A percentile compares a stretch with the other conserved stretches of the same genome.
Conservation (phyloP, 2,329 filamentous ascomycete genomes). For the Leptoxyphium fumago region DNA sequence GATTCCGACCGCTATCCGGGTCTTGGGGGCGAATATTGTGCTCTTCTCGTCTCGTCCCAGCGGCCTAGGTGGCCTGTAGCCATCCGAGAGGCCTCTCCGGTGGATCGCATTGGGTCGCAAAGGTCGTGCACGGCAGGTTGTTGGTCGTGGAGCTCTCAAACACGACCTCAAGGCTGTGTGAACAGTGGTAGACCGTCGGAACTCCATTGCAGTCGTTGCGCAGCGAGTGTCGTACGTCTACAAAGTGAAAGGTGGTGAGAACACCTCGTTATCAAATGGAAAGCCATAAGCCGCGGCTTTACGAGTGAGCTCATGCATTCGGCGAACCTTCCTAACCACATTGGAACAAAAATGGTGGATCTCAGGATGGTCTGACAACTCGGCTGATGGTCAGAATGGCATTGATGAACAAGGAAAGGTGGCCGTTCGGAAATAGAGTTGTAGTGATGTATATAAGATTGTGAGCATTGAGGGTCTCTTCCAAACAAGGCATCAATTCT, state of each 20-base stretch:
- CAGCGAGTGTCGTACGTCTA: too few relatives aligned
- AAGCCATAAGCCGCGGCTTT: neutral
- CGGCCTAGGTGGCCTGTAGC: slow-evolving; percentile 8
- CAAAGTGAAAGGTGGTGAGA: too few relatives aligned
- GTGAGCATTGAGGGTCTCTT: too few relatives aligned
- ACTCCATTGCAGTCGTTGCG: neutral
- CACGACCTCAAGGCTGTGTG: slow-evolving; percentile 6
- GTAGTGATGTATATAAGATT: too few relatives aligned
- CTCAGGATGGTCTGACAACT: too few relatives aligned
- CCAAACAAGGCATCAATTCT: too few relatives aligned
- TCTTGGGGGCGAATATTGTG: slow-evolving; percentile 25
- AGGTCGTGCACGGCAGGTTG: slow-evolving; percentile 1
- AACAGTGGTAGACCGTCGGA: neutral
- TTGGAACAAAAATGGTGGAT: too few relatives aligned
- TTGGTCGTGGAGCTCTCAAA: slow-evolving; percentile 7
- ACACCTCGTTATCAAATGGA: too few relatives aligned
- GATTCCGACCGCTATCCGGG: slow-evolving; percentile 31
- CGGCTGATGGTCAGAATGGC: too few relatives aligned
- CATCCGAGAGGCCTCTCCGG: slow-evolving; percentile 13
- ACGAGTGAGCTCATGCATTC: neutral
- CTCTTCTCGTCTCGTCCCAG: slow-evolving; percentile 21
- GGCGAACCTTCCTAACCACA: neutral
- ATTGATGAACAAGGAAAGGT: too few relatives aligned
- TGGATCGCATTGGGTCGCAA: slow-evolving; percentile 1
- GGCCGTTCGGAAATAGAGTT: too few relatives aligned